A percentile compares a stretch with the other conserved stretches of the same genome.
Conservation (phyloP, 805 yeast species). For the Yarrowia bubula region DNA sequence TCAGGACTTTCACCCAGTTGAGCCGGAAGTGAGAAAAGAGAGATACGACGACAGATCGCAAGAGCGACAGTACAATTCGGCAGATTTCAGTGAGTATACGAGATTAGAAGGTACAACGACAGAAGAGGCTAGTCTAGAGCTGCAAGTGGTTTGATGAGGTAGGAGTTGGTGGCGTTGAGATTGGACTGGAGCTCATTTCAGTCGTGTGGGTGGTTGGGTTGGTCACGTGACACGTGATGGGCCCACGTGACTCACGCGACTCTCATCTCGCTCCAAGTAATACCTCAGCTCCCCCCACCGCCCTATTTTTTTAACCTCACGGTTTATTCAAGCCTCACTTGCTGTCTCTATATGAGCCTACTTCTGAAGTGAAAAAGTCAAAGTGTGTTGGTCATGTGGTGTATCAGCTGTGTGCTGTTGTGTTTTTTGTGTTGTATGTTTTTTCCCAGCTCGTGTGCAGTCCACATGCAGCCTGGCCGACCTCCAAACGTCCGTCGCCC, state of each 20-base stretch:
- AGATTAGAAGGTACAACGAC: neutral
- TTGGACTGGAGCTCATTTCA: neutral
- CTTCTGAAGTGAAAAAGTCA: too few relatives aligned
- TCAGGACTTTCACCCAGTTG: constrained; percentile 7
- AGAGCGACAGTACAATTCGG: constrained; percentile 9
- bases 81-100: constrained; percentile 23
- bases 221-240: neutral
- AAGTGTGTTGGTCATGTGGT: neutral
- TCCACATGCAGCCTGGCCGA: neutral
- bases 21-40: constrained; percentile 1
- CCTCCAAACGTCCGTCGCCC: neutral
- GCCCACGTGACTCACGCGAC: too few relatives aligned
- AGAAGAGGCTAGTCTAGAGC: too few relatives aligned
- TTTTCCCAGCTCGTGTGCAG: constrained; percentile 19
- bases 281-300: constrained; percentile 13
- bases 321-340: constrained; percentile 22
- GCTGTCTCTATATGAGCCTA: constrained; percentile 11
- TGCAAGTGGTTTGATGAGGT: neutral
- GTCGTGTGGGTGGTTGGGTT: too few relatives aligned
- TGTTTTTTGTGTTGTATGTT: too few relatives aligned
- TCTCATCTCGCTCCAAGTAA: neutral
- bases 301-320: constrained; percentile 16
- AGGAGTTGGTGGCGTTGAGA: too few relatives aligned
- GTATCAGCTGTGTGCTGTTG: neutral
- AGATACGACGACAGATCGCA: constrained; percentile 12